Base-by-base conservation (phyloP, 2,329 filamentous ascomycete species). In the Botrytis paeoniae region DNA sequence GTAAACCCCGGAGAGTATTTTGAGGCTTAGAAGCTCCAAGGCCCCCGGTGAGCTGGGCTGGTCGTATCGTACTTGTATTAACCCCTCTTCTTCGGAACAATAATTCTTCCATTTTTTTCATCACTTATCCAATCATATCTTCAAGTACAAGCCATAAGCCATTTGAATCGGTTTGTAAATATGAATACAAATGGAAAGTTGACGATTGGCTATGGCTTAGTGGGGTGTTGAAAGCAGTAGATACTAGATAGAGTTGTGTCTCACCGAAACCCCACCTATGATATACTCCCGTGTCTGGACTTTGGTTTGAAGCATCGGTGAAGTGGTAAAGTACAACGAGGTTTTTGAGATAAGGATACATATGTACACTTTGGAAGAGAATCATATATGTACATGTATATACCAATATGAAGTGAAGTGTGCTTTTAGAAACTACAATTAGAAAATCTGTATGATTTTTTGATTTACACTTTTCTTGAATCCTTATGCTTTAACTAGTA, bases 11-110 rank as follows among this genome's bases (percentile, higher is more conserved):
- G 7, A 7, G 18, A 43, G 41, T 43, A 8, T 20, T 45, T 20
- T 45, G 43, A 0, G 48, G 48, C 12, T 51, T 25, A 51, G 45
- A 51, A 51, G 48, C 22, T 45, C 43, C 45, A 12, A 51, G 4
- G 22, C 25, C 9, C 22, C 45, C 8, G 45, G 45, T 25, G 20
- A 48, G 45, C 45, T 25, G 43, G 2, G 1, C 43, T 41, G 20
- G 45, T 48, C 45, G 5, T 51, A n/a, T 5, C 25, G 48, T n/a
- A n/a, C 48, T n/a, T 51, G 45, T 10, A 12, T 25, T 4, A n/a
- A n/a, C 48, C 63, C 63, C 63, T 65, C 63, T 37, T n/a, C 8
- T 18, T 9, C 63, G 64, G 64, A 57, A 66, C 32, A 66, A 66
- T 29, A 48, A 22, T 54, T 66, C 45, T 66, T 54, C 64, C 64